Conservation (phyloP, 2,329 filamentous ascomycete genomes). For the Monosporascus cannonballus region DNA sequence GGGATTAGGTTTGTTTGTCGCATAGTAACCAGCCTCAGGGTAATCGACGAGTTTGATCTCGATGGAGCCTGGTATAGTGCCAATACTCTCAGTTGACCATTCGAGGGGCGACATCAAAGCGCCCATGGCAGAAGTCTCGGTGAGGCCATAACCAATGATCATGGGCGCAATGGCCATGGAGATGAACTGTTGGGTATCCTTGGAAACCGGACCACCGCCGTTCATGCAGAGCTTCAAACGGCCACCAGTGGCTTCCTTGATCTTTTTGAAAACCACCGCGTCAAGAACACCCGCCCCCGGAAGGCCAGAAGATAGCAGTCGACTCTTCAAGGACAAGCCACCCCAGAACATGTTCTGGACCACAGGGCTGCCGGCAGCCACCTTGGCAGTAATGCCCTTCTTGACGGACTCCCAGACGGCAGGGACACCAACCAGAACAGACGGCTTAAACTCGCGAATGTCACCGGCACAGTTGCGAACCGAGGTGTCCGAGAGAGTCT, state of each 20-base stretch:
- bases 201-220: slow-evolving; percentile 77
- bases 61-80: slow-evolving; percentile 65
- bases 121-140: slow-evolving; percentile 76
- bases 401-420: slow-evolving; percentile 89
- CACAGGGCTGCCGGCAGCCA: slow-evolving; percentile 61
- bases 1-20: slow-evolving; percentile 67
- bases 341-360: slow-evolving; percentile 70
- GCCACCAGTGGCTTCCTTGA: slow-evolving; percentile 84
- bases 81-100: slow-evolving; percentile 70
- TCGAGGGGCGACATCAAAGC: slow-evolving; percentile 68
- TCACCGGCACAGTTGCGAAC: slow-evolving; percentile 84
- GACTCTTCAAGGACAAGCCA: slow-evolving; percentile 46
- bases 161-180: slow-evolving; percentile 85
- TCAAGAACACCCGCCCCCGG: slow-evolving; percentile 67
- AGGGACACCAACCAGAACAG: slow-evolving; percentile 78
- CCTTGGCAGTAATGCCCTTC: slow-evolving; percentile 78
- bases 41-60: slow-evolving; percentile 87
- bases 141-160: slow-evolving; percentile 84
- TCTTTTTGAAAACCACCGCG: slow-evolving; percentile 79
- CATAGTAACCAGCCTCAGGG: slow-evolving; percentile 71
- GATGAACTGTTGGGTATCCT: slow-evolving; percentile 81
- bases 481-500: slow-evolving; percentile 75
- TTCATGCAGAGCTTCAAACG: slow-evolving; percentile 76
- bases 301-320: slow-evolving; percentile 46
- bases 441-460: slow-evolving; percentile 78